Base-by-base conservation (phyloP, 495 filamentous ascomycete genomes). In the Durotheca rogersii region DNA sequence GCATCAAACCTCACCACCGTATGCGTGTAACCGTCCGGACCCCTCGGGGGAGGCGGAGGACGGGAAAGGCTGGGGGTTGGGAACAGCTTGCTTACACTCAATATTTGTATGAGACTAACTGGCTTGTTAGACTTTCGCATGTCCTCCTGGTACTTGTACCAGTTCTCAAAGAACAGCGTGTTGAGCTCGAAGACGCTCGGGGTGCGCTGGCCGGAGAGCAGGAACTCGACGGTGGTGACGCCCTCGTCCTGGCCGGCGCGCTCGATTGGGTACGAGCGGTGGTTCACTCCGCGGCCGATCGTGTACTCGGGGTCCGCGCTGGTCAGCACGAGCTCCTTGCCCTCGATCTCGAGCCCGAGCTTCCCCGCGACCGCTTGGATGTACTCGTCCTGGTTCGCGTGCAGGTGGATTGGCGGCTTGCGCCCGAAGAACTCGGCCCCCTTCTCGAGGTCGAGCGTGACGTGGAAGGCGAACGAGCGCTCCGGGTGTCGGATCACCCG, bases 111-210 rank as follows among this genome's bases (percentile, higher is more conserved):
- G 18, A 67, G 44, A 48, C 69, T 61, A 0, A 74, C 36, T 32
- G 49, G 51, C 10, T 56, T 60, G 11, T 58, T 58, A 4, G 54
- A 12, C 19, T 65, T 16, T 1, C 71, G 4, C 4, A 67, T 48
- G 21, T 73, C 66, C 32, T 76, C 68, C 61, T 71, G 71, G 37
- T 74, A 75, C n/a, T 56, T 63, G 43, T 76, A 76, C 73, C 72
- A 77, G 34, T 77, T 77, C 60, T 76, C 64, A 31, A 77, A 75
- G 57, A 78, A 78, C 12, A 69, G 29, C 1, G 38, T 48, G 59
- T 75, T 66, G 2, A 72, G 57, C 51, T 57, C 19, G 35, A 61
- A 70, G 4, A 31, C 11, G n/a, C 56, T 38, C 1, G 15, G 16
- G 1, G 67, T 60, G 10, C 47, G 39, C 29, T 52, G 35, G 0